Evolutionary conservation across 2,329 filamentous ascomycete species (phyloP).

Genomic region (Septoria linicola): DNA sequence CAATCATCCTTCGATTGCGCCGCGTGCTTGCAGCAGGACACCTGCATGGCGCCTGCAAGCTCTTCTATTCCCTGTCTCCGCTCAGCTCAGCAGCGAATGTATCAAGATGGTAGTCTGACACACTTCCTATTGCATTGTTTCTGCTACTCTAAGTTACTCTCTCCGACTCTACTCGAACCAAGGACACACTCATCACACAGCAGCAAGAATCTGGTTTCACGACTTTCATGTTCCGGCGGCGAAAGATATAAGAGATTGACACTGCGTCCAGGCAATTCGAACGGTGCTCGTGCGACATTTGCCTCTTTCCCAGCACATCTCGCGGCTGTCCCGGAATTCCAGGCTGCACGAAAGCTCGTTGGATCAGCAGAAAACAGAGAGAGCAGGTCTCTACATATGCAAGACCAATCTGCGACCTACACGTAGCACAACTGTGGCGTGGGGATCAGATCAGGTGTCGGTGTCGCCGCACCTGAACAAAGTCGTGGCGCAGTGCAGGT

Average conservation of each 20-base stretch:
- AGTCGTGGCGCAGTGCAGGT: constrained; percentile 1
- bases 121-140: not conserved
- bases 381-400: constrained; percentile 5
- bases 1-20: not conserved
- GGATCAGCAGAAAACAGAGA: not conserved
- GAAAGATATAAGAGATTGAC: too few species aligned
- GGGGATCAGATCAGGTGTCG: constrained; percentile 3
- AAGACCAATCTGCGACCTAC: constrained; percentile 10
- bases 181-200: too few species aligned
- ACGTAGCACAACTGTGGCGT: constrained; percentile 13
- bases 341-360: not conserved
- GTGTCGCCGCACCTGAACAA: not conserved
- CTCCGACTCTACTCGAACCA: too few species aligned
- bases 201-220: too few species aligned
- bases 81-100: constrained; percentile 3
- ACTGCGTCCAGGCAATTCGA: too few species aligned
- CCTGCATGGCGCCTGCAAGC: constrained; percentile 10
- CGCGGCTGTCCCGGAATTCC: too few species aligned
- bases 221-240: too few species aligned
- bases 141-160: not conserved
- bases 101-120: not conserved
- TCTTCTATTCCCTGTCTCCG: not conserved
- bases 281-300: too few species aligned
- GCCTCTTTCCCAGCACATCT: too few species aligned
- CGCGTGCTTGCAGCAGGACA: constrained; percentile 4